These are phyloP conservation scores for Chrysophaeum taylorii DNA, from an alignment of 352 stramenopile species.

Conservation along the genomic window DNA sequence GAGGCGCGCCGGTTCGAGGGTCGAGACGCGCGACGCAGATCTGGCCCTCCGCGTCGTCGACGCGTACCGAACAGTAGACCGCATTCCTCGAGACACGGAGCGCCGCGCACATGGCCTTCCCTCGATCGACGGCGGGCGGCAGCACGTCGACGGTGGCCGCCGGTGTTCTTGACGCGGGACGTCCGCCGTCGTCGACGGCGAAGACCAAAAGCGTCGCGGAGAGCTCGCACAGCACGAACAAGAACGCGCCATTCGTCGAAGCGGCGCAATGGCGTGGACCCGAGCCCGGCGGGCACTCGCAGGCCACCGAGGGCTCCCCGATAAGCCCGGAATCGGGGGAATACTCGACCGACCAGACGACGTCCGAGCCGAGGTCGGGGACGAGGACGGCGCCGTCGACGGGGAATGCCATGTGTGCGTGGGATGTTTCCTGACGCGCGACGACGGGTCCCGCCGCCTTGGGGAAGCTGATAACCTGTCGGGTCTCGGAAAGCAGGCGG, in stretches of 20 bases:
- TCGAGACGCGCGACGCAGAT: too few relatives aligned
- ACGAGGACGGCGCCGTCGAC: neutral
- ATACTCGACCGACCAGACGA: neutral
- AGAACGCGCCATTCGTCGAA: neutral
- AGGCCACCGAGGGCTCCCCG: neutral
- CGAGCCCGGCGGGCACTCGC: neutral
- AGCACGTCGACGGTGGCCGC: neutral
- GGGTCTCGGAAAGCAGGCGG: neutral
- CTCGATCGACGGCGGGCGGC: neutral
- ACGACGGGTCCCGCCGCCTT: neutral
- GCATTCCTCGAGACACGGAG: neutral
- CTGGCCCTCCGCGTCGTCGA: neutral
- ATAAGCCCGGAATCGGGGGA: neutral
- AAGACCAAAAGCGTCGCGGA: neutral
- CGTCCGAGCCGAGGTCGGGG: neutral
- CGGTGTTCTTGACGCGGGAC: too few relatives aligned
- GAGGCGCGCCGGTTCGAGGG: neutral
- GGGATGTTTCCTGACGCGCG: neutral
- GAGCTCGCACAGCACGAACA: conserved; percentile 11
- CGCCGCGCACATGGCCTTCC: neutral
- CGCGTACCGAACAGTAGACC: neutral
- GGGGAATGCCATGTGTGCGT: conserved; percentile 1
- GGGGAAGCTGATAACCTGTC: neutral
- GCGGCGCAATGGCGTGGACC: neutral
- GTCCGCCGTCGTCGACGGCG: too few relatives aligned